phyloP scores from a whole-genome alignment of 352 stramenopile species.

The Phytophthora ohioensis region DNA sequence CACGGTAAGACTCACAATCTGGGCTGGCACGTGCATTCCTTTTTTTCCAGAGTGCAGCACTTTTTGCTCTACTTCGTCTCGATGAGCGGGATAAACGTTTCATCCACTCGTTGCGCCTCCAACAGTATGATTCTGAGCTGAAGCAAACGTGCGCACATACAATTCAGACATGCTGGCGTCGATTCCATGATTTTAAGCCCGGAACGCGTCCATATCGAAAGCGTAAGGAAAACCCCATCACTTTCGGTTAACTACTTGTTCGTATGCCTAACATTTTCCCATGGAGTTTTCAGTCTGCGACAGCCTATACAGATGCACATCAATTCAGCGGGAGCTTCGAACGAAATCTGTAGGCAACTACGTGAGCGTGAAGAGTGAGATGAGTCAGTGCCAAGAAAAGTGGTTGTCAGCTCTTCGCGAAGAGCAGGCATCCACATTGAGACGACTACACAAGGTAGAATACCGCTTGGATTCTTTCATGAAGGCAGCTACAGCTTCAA shows the following conservation, averaged over 20 bases:
- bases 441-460: slow-evolving; percentile 51
- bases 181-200: slow-evolving; percentile 25
- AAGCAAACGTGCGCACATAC: slow-evolving; percentile 60
- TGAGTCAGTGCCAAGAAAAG: slow-evolving; percentile 57
- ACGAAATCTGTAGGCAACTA: slow-evolving; percentile 55
- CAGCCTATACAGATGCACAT: slow-evolving; percentile 43
- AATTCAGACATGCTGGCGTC: slow-evolving; percentile 70
- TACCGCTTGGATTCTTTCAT: slow-evolving; percentile 51
- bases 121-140: slow-evolving; percentile 53
- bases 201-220: slow-evolving; percentile 22
- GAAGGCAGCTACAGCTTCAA: slow-evolving; percentile 18
- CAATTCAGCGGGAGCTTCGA: slow-evolving; percentile 60
- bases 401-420: slow-evolving; percentile 52
- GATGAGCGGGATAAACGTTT: slow-evolving; percentile 70
- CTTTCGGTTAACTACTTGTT: not conserved
- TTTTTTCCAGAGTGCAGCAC: slow-evolving; percentile 59
- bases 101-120: slow-evolving; percentile 54
- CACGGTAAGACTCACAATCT: not conserved
- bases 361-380: slow-evolving; percentile 47
- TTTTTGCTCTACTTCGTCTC: slow-evolving; percentile 69
- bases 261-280: slow-evolving; percentile 8
- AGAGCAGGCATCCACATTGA: slow-evolving; percentile 55
- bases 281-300: slow-evolving; percentile 31
- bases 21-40: not conserved
- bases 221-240: slow-evolving; percentile 27